phyloP scores from a whole-genome alignment of 306 rosid species.

The Malus fusca region DNA sequence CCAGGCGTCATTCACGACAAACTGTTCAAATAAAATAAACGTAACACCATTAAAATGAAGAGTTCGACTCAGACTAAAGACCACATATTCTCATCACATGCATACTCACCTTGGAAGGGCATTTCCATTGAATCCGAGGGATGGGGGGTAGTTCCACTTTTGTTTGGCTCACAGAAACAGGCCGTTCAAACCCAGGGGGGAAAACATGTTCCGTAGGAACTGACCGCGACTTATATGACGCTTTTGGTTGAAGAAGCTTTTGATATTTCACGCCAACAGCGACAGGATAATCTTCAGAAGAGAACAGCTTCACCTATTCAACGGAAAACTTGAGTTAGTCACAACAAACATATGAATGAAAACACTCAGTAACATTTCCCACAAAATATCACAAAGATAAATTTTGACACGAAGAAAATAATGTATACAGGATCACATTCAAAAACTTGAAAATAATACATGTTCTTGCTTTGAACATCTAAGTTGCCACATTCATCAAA shows the following conservation, averaged over 20 bases:
- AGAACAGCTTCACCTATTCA: constrained; percentile 49
- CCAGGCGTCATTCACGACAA: constrained; percentile 38
- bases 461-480: too few species aligned
- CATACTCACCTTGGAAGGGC: constrained; percentile 52
- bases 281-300: constrained; percentile 49
- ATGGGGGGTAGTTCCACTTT: constrained; percentile 13
- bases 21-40: constrained; percentile 21
- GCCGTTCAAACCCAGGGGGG: constrained; percentile 65
- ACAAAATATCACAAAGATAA: background rate
- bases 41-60: background rate
- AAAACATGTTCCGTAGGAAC: constrained; percentile 23
- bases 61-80: background rate
- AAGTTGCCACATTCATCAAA: too few species aligned
- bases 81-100: background rate
- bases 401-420: background rate
- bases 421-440: background rate
- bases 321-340: background rate
- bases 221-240: constrained; percentile 29
- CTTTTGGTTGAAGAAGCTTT: constrained; percentile 42
- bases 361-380: background rate
- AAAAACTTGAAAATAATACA: background rate
- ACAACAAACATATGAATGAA: background rate
- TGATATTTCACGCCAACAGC: constrained; percentile 31
- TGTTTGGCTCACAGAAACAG: constrained; percentile 19
- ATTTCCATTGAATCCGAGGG: constrained; percentile 44